Conservation (phyloP, 2,329 filamentous ascomycete species). For the Myriosclerotinia duriaeana region DNA sequence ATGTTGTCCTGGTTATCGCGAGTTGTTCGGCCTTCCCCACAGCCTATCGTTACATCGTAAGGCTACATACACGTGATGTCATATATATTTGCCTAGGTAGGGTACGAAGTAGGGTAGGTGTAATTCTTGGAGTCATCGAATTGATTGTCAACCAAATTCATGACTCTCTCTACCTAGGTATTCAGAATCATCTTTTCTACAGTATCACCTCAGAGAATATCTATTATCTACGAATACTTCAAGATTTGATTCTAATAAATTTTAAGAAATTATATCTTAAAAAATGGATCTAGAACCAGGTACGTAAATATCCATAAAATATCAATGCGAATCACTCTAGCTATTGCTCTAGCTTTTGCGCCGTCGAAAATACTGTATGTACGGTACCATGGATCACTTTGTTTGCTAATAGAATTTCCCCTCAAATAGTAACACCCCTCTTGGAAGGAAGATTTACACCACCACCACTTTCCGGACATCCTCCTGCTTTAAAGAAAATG, state of each 20-base stretch:
- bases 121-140: slow-evolving; percentile 9
- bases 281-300: slow-evolving; percentile 21
- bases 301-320: slow-evolving; percentile 4
- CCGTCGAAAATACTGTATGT: slow-evolving; percentile 5
- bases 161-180: too few species aligned
- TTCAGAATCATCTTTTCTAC: not conserved
- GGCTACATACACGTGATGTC: slow-evolving; percentile 2
- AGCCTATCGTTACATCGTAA: slow-evolving; percentile 1
- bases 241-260: not conserved
- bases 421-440: slow-evolving; percentile 25
- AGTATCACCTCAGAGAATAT: too few species aligned
- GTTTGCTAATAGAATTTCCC: slow-evolving; percentile 27
- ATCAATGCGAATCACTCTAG: slow-evolving; percentile 6
- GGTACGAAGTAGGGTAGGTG: too few species aligned
- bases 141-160: not conserved
- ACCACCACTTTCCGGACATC: slow-evolving; percentile 35
- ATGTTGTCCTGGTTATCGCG: not conserved
- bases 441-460: slow-evolving; percentile 39
- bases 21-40: slow-evolving; percentile 15
- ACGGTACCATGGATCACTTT: slow-evolving; percentile 20
- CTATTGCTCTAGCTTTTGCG: slow-evolving; percentile 17
- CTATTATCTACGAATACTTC: too few species aligned
- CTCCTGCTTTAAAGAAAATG: slow-evolving; percentile 39
- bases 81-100: not conserved
- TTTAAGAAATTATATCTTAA: too few species aligned